A percentile compares a stretch with the other conserved stretches of the same genome.
Conservation (phyloP, 176 grass and related monocot species). For the Oryza nivara region DNA sequence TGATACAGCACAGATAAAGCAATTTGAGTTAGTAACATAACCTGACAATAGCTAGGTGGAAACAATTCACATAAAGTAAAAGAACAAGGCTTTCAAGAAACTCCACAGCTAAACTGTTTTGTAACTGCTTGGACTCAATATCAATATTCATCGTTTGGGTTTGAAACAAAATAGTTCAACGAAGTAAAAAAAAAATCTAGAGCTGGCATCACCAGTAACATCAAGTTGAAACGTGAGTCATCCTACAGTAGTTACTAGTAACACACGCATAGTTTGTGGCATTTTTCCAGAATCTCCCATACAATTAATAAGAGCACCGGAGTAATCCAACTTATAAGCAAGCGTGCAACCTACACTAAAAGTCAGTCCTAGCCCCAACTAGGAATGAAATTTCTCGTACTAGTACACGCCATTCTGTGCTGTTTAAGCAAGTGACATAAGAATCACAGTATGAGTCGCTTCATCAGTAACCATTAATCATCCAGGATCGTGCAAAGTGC, state of each 20-base stretch:
- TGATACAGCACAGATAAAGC: not conserved
- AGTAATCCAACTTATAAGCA: not conserved
- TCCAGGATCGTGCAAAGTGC: not conserved
- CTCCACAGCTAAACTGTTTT: not conserved
- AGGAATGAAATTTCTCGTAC: not conserved
- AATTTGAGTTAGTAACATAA: not conserved
- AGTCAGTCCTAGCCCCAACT: not conserved
- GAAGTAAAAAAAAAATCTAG: not conserved
- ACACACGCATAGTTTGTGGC: not conserved
- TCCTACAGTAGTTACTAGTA: not conserved
- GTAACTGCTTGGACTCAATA: not conserved
- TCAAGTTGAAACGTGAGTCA: not conserved
- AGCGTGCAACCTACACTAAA: not conserved
- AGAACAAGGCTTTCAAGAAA: not conserved
- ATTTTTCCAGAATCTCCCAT: not conserved
- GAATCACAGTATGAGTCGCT: not conserved
- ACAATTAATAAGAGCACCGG: not conserved
- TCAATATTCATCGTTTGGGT: not conserved
- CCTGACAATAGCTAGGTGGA: not conserved
- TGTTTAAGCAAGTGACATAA: not conserved
- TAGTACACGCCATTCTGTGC: not conserved
- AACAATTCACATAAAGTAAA: not conserved
- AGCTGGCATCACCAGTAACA: not conserved
- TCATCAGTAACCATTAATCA: slow-evolving; percentile 5
- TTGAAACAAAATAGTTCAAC: not conserved